Conservation (phyloP, 768 basidiomycete genomes). For the Podaxis sp. region DNA sequence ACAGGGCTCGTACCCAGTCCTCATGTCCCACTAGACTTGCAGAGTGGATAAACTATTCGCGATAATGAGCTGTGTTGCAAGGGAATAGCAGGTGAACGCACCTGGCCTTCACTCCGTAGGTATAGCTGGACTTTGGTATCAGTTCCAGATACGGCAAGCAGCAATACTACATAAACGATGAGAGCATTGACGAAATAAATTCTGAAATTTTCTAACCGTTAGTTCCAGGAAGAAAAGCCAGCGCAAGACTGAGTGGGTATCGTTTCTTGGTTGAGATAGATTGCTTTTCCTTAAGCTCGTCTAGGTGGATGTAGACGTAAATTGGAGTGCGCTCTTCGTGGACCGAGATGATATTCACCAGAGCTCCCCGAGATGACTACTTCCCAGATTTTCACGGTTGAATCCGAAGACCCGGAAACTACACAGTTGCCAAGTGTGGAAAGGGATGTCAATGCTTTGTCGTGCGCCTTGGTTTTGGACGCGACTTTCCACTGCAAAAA, state of each 20-base stretch:
- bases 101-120: conserved; percentile 61
- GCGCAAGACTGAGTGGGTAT: conserved; percentile 72
- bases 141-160: conserved; percentile 86
- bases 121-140: conserved; percentile 79
- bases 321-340: not conserved
- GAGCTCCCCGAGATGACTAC: conserved; percentile 33
- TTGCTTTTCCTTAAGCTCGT: conserved; percentile 48
- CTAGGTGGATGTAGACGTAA: conserved; percentile 24
- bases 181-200: conserved; percentile 1
- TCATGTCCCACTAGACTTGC: conserved; percentile 80
- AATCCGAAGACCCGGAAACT: conserved; percentile 84
- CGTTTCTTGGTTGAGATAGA: conserved; percentile 61
- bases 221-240: conserved; percentile 65
- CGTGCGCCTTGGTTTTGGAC: conserved; percentile 56
- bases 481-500: conserved; percentile 56
- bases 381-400: conserved; percentile 74
- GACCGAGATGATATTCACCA: conserved; percentile 14
- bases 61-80: not conserved
- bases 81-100: conserved; percentile 12
- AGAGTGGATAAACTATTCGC: conserved; percentile 55
- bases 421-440: conserved; percentile 48
- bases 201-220: conserved; percentile 44
- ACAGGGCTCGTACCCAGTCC: conserved; percentile 90
- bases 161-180: conserved; percentile 38
- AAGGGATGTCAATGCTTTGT: conserved; percentile 68